A percentile compares a stretch with the other conserved stretches of the same genome.
Evolutionary conservation across 495 filamentous ascomycete genomes (phyloP).

Genomic region (Oidiodendron maius): DNA sequence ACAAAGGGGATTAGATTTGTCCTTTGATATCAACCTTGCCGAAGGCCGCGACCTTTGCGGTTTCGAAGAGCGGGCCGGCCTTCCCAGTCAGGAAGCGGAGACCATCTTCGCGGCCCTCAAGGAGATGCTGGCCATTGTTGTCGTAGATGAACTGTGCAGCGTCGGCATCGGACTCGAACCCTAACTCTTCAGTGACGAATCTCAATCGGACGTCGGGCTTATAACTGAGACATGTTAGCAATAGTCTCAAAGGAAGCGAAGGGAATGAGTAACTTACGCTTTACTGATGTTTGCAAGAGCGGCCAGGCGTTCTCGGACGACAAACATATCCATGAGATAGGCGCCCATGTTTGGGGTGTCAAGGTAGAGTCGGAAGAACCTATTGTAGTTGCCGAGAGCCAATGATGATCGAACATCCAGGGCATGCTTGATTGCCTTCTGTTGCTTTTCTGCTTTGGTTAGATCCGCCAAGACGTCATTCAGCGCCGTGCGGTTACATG

Average conservation of each 20-base stretch:
- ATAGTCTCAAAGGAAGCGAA: background rate
- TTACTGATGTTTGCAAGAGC: conserved; percentile 87
- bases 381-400: conserved; percentile 92
- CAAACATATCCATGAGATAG: conserved; percentile 99
- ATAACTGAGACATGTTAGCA: conserved; percentile 52
- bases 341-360: conserved; percentile 96
- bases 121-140: conserved; percentile 63
- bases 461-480: conserved; percentile 97
- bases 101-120: conserved; percentile 68
- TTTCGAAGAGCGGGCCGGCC: conserved; percentile 67
- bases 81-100: conserved; percentile 73
- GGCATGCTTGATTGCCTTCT: conserved; percentile 81
- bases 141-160: conserved; percentile 84
- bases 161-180: conserved; percentile 88
- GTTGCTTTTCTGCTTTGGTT: conserved; percentile 89
- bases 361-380: conserved; percentile 90
- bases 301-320: conserved; percentile 84
- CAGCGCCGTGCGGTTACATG: conserved; percentile 95
- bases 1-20: conserved; percentile 62
- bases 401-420: conserved; percentile 85
- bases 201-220: conserved; percentile 82
- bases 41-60: conserved; percentile 64
- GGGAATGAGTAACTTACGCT: conserved; percentile 70
- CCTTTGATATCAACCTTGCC: conserved; percentile 92
- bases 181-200: conserved; percentile 92